These are phyloP conservation scores for Trypanosoma vivax DNA, from an alignment of 208 protist species.

Conservation along the genomic window DNA sequence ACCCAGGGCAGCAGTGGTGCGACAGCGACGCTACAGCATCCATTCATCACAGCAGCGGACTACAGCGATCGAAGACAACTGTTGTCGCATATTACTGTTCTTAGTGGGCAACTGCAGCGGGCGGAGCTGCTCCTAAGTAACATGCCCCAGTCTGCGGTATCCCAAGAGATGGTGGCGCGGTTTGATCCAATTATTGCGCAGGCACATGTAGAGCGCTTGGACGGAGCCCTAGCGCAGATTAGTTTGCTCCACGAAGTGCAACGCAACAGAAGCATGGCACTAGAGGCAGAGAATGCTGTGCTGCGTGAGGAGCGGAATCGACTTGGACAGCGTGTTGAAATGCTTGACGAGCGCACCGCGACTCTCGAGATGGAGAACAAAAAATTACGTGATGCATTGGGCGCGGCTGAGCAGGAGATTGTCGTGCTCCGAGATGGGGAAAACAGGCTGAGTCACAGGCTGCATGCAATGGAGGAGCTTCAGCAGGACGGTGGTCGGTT, in stretches of 20 bases:
- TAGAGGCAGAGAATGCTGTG: constrained; percentile 28
- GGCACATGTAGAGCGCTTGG: constrained; percentile 68
- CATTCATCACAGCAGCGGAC: constrained; percentile 52
- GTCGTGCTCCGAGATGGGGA: constrained; percentile 63
- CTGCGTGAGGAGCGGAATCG: constrained; percentile 32
- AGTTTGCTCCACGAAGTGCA: constrained; percentile 72
- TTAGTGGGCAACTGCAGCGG: constrained; percentile 74
- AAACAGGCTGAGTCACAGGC: constrained; percentile 24
- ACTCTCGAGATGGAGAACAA: constrained; percentile 23
- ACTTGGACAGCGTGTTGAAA: constrained; percentile 30
- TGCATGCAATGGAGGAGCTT: constrained; percentile 23
- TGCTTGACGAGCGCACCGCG: constrained; percentile 15
- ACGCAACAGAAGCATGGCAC: constrained; percentile 25
- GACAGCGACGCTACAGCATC: constrained; percentile 7
- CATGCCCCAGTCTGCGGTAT: constrained; percentile 32
- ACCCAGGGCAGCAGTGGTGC: neutral
- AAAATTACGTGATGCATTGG: constrained; percentile 15
- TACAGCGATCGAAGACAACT: constrained; percentile 74
- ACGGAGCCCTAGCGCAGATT: constrained; percentile 75
- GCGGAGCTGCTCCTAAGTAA: constrained; percentile 65
- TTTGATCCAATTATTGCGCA: constrained; percentile 83
- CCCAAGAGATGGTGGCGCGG: constrained; percentile 27
- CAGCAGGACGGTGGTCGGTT: constrained; percentile 13
- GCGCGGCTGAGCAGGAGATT: constrained; percentile 37
- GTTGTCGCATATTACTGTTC: constrained; percentile 81